Conservation (phyloP, 176 grass and related monocot genomes). For the Carex littledalei region DNA sequence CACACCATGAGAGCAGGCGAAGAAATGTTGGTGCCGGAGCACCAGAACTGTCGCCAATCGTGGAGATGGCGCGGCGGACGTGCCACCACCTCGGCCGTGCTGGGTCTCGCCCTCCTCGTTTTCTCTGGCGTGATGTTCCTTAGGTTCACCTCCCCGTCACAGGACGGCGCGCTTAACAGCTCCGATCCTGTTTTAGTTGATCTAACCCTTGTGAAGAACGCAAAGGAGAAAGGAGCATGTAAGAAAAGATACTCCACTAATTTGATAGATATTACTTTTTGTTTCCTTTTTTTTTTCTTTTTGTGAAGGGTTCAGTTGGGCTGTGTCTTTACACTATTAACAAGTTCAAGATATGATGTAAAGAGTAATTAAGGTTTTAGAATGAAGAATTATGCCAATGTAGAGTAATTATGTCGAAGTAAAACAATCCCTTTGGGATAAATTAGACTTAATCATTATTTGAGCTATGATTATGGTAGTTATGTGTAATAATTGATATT, state of each 20-base stretch:
- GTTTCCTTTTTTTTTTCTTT: background rate
- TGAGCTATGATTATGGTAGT: background rate
- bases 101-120: constrained; percentile 18
- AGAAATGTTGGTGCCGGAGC: background rate
- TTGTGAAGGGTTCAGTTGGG: background rate
- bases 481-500: background rate
- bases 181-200: constrained; percentile 39
- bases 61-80: constrained; percentile 39
- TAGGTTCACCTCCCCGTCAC: constrained; percentile 28
- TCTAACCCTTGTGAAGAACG: constrained; percentile 50
- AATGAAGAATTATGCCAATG: background rate
- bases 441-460: background rate
- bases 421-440: background rate
- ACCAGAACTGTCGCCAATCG: constrained; percentile 37
- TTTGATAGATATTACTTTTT: background rate
- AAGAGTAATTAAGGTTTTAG: background rate
- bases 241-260: background rate
- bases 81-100: constrained; percentile 28
- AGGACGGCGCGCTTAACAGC: background rate
- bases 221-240: constrained; percentile 68
- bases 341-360: background rate
- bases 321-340: background rate
- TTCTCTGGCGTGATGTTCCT: constrained; percentile 20
- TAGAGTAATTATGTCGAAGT: background rate
- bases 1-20: background rate